These are phyloP conservation scores for Talaromyces amestolkiae DNA, from an alignment of 2,329 filamentous ascomycete genomes.

Conservation along the genomic window DNA sequence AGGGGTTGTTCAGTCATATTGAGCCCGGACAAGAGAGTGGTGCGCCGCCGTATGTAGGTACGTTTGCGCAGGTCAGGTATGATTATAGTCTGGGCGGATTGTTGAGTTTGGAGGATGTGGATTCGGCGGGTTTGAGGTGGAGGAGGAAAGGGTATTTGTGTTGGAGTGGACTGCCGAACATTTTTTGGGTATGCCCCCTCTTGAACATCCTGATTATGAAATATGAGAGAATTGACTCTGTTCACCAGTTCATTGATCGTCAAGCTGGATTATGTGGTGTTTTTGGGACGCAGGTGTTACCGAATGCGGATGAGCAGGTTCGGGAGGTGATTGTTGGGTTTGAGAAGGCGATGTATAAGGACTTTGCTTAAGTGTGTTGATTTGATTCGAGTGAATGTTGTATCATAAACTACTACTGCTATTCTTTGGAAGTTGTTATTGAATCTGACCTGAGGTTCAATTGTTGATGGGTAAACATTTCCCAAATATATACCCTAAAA, in stretches of 20 bases:
- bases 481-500: neutral
- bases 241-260: slow-evolving; percentile 14
- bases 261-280: slow-evolving; percentile 14
- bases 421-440: neutral
- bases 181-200: slow-evolving; percentile 13
- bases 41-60: slow-evolving; percentile 11
- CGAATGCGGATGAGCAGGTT: slow-evolving; percentile 13
- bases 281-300: slow-evolving; percentile 16
- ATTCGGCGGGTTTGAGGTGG: slow-evolving; percentile 9
- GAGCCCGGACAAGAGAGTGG: neutral
- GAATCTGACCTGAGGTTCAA: neutral
- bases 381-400: neutral
- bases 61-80: slow-evolving; percentile 12
- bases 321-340: slow-evolving; percentile 7
- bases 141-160: slow-evolving; percentile 17
- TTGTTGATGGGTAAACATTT: neutral
- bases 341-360: slow-evolving; percentile 12
- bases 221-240: too few species aligned
- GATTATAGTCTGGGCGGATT: slow-evolving; percentile 13
- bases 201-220: too few species aligned
- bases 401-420: neutral
- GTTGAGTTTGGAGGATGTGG: slow-evolving; percentile 13
- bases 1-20: slow-evolving; percentile 4
- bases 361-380: neutral
- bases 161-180: slow-evolving; percentile 17